A percentile compares a stretch with the other conserved stretches of the same genome.
phyloP scores from a whole-genome alignment of 225 moss, liverwort and hornwort genomes.

The Lunularia cruciata region DNA sequence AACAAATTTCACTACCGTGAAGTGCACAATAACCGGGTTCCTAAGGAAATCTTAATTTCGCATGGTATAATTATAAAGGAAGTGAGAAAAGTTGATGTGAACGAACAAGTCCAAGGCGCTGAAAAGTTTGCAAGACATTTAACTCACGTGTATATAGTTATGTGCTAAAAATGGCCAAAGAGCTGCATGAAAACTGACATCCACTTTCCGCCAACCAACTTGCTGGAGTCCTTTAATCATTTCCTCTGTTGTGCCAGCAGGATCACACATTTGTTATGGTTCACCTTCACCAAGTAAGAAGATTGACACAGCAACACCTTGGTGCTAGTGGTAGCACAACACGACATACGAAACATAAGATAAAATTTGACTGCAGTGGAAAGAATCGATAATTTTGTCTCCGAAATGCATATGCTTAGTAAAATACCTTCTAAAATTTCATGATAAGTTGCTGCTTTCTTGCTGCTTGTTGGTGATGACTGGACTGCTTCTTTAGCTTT shows the following conservation, averaged over 20 bases:
- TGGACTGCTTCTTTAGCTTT: conserved; percentile 82
- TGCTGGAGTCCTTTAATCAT: conserved; percentile 84
- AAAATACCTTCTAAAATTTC: conserved; percentile 45
- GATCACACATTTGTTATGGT: background rate
- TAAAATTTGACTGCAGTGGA: background rate
- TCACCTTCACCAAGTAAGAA: conserved; percentile 12
- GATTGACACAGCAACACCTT: background rate
- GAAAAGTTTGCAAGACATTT: too few relatives aligned
- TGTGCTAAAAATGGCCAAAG: conserved; percentile 86
- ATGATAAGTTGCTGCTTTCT: conserved; percentile 41
- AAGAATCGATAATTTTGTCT: too few relatives aligned
- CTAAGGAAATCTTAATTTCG: too few relatives aligned
- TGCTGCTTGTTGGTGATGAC: conserved; percentile 60
- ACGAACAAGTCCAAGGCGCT: too few relatives aligned
- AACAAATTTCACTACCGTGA: too few relatives aligned
- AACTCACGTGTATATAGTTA: conserved; percentile 64
- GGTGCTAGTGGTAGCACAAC: background rate
- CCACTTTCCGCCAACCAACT: conserved; percentile 83
- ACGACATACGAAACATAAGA: background rate
- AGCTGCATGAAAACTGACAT: conserved; percentile 84
- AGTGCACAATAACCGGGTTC: too few relatives aligned
- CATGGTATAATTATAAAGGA: too few relatives aligned
- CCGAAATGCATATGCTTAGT: too few relatives aligned
- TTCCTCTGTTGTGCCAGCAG: conserved; percentile 56
- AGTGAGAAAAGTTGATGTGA: too few relatives aligned